Evolutionary conservation across 225 moss, liverwort and hornwort species (phyloP), one percentile per base, ranked within the genome.

Genomic region (Marchantia polymorpha): DNA sequence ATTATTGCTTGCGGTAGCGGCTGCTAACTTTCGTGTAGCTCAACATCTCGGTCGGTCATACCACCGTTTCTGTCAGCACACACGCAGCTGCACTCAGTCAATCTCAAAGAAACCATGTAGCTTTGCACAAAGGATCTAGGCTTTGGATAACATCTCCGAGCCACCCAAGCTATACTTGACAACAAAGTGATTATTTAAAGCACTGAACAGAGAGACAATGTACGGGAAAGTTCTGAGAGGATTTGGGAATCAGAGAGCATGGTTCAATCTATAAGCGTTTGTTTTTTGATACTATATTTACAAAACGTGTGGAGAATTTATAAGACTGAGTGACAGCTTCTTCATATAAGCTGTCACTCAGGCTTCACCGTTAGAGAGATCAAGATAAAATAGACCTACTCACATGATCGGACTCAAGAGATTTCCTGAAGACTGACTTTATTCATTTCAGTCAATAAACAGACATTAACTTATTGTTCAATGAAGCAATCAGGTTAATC

Each of bases 51-150:
- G 75, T 81, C 78, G 80, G 78, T 85, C 82, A 88, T 83, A 66
- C 77, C 84, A 87, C 80, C 85, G 84, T 55, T 83, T 85, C 87
- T 88, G 87, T 88, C 87, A 85, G 87, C 80, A 84, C 77, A 82
- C 82, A 83, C 67, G 83, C 74, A 85, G 78, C 77, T 85, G 78
- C 77, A 88, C 59, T 78, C 85, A 60, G 87, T 88, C 87, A 88
- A 83, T 75, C 72, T 85, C 84, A 59, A 72, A 74, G 70, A 79
- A 65, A 58, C 69, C 79, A 79, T 63, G 71, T 66, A 77, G 59
- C 51, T 72, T 29, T 68, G 52, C 48, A 30, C 3, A 29, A 51
- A 67, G n/a, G 23, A 51, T 47, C 49, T 51, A 59, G 78, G 52
- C 54, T 76, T 71, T n/a, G 58, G 47, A 31, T 52, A 76, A 39